phyloP scores from a whole-genome alignment of 805 yeast species.

The Ogataea chonburiensis region DNA sequence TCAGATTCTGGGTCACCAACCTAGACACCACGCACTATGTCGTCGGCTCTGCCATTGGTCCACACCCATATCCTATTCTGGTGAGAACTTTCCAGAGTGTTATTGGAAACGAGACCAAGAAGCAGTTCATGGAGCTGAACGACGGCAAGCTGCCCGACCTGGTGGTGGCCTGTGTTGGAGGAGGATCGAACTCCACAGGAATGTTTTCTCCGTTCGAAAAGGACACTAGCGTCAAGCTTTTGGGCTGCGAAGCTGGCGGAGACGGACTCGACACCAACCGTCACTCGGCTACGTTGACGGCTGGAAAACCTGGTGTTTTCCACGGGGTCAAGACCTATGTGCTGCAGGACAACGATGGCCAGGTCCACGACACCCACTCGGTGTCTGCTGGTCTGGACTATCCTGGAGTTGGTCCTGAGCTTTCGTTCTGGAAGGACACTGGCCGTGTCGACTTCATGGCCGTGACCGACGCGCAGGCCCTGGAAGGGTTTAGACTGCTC shows the following conservation, averaged over 20 bases:
- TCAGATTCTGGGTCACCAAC: slow-evolving; percentile 92
- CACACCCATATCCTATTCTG: slow-evolving; percentile 97
- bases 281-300: slow-evolving; percentile 95
- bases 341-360: slow-evolving; percentile 89
- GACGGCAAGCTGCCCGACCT: slow-evolving; percentile 87
- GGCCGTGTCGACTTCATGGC: slow-evolving; percentile 91
- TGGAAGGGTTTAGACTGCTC: slow-evolving; percentile 82
- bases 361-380: slow-evolving; percentile 95
- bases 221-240: slow-evolving; percentile 69
- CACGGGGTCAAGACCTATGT: slow-evolving; percentile 97
- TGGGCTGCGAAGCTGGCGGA: slow-evolving; percentile 99
- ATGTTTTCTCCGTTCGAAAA: slow-evolving; percentile 92
- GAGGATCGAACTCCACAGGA: slow-evolving; percentile 97
- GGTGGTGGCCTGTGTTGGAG: slow-evolving; percentile 98
- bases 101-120: slow-evolving; percentile 91
- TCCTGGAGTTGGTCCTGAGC: slow-evolving; percentile 99
- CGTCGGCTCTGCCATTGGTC: slow-evolving; percentile 98
- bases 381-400: slow-evolving; percentile 98
- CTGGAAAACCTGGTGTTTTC: slow-evolving; percentile 94
- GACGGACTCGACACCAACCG: slow-evolving; percentile 86
- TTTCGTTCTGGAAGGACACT: slow-evolving; percentile 90
- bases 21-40: slow-evolving; percentile 86
- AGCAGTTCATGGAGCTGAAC: slow-evolving; percentile 79
- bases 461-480: slow-evolving; percentile 94
- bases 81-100: slow-evolving; percentile 98